Conservation (phyloP, 2,329 filamentous ascomycete genomes). For the Blumeriella jaapii region DNA sequence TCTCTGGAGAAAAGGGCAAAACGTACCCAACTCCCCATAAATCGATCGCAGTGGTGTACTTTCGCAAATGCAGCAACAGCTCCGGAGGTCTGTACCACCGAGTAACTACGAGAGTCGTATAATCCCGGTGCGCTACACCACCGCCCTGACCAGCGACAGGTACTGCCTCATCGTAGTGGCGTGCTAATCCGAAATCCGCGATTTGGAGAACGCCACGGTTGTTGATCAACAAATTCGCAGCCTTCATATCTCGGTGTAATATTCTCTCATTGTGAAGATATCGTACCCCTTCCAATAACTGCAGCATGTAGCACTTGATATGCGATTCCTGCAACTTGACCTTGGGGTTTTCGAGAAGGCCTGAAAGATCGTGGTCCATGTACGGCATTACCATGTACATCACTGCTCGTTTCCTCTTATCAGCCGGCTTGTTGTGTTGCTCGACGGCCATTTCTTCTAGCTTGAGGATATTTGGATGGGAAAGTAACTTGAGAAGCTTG, state of each 20-base stretch:
- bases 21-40: slow-evolving; percentile 93
- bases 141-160: slow-evolving; percentile 68
- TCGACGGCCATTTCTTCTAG: slow-evolving; percentile 97
- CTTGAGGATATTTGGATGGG: slow-evolving; percentile 74
- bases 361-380: slow-evolving; percentile 98
- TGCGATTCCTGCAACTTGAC: slow-evolving; percentile 80
- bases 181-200: slow-evolving; percentile 88
- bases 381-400: slow-evolving; percentile 99
- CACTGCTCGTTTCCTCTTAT: slow-evolving; percentile 70
- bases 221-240: slow-evolving; percentile 91
- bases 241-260: slow-evolving; percentile 96
- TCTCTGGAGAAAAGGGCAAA: slow-evolving; percentile 4
- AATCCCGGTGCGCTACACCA: slow-evolving; percentile 77
- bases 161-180: slow-evolving; percentile 79
- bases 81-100: slow-evolving; percentile 96
- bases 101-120: slow-evolving; percentile 93
- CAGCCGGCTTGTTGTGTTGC: slow-evolving; percentile 43
- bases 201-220: slow-evolving; percentile 91
- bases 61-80: slow-evolving; percentile 73
- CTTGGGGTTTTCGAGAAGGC: slow-evolving; percentile 85
- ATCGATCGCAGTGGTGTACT: slow-evolving; percentile 95
- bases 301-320: slow-evolving; percentile 96
- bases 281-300: slow-evolving; percentile 76
- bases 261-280: slow-evolving; percentile 89
- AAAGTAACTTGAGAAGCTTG: slow-evolving; percentile 92